phyloP scores from a whole-genome alignment of 768 basidiomycete species.

The Trametes coccinea region DNA sequence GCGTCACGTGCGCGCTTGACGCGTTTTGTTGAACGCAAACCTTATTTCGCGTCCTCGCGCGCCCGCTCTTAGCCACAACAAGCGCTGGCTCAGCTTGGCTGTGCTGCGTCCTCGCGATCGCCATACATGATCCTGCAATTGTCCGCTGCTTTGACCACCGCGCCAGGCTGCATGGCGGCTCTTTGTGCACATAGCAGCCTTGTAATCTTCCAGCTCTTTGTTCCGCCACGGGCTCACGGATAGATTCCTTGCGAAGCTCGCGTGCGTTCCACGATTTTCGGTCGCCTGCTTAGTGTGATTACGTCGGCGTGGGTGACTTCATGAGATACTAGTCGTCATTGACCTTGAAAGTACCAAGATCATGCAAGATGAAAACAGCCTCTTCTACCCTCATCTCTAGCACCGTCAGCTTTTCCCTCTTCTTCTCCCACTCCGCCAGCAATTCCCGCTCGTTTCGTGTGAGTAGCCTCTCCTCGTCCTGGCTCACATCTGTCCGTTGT shows the following conservation, averaged over 20 bases:
- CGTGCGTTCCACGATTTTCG: too few species aligned
- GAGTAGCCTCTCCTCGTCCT: slow-evolving; percentile 63
- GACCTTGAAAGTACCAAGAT: slow-evolving; percentile 57
- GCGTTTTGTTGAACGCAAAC: slow-evolving; percentile 35
- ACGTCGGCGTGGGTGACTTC: too few species aligned
- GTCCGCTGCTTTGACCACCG: background rate
- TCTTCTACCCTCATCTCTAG: slow-evolving; percentile 87
- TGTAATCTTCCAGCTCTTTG: too few species aligned
- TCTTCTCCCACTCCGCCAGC: slow-evolving; percentile 71
- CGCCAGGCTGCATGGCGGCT: too few species aligned
- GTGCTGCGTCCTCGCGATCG: background rate
- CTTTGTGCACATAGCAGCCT: too few species aligned
- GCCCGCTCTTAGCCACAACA: slow-evolving; percentile 1
- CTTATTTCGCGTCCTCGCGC: slow-evolving; percentile 25
- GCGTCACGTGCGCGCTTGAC: slow-evolving; percentile 31
- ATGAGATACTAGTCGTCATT: slow-evolving; percentile 43
- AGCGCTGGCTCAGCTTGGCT: background rate
- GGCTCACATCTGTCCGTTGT: slow-evolving; percentile 80
- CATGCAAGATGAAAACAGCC: slow-evolving; percentile 85
- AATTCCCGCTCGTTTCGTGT: slow-evolving; percentile 76
- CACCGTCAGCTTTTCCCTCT: slow-evolving; percentile 70
- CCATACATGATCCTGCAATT: background rate
- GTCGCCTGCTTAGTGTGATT: too few species aligned
- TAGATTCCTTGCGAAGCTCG: too few species aligned
- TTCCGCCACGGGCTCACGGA: too few species aligned